Evolutionary conservation across 495 filamentous ascomycete genomes (phyloP).

Genomic region (Podospora tetraspora): DNA sequence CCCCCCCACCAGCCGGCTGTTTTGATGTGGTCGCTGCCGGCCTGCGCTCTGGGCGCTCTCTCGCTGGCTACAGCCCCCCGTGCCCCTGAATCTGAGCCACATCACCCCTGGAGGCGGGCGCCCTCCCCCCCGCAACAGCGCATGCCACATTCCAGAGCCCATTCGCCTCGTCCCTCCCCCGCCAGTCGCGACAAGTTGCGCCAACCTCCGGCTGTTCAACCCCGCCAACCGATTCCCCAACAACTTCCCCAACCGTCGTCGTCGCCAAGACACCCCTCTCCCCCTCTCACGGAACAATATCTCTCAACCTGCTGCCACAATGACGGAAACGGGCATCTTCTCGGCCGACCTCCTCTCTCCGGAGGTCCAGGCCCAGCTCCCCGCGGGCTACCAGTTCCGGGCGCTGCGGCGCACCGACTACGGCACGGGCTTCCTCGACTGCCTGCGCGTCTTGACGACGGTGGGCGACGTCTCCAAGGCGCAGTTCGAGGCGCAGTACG

Average conservation of each 20-base stretch:
- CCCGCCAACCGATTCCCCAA: background rate
- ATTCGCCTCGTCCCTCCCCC: background rate
- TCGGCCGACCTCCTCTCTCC: conserved; percentile 70
- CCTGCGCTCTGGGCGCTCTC: background rate
- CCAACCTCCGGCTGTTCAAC: background rate
- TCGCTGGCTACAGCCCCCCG: background rate
- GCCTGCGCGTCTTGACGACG: conserved; percentile 82
- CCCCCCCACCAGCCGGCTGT: background rate
- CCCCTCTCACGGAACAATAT: background rate
- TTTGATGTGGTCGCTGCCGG: background rate
- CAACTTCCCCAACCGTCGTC: background rate
- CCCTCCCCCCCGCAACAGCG: background rate
- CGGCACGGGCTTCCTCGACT: conserved; percentile 75
- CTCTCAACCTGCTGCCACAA: conserved; percentile 17
- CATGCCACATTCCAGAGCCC: background rate
- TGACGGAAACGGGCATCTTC: conserved; percentile 63
- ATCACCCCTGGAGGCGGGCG: background rate
- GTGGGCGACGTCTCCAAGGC: conserved; percentile 81
- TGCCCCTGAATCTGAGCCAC: background rate
- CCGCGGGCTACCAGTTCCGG: conserved; percentile 75
- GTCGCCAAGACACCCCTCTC: background rate
- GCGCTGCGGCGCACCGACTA: conserved; percentile 76
- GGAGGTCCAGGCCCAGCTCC: conserved; percentile 62
- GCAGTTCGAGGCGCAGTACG: conserved; percentile 71
- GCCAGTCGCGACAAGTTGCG: background rate